Evolutionary conservation across 805 yeast genomes (phyloP).

Genomic region (Wickerhamiella australiensis): DNA sequence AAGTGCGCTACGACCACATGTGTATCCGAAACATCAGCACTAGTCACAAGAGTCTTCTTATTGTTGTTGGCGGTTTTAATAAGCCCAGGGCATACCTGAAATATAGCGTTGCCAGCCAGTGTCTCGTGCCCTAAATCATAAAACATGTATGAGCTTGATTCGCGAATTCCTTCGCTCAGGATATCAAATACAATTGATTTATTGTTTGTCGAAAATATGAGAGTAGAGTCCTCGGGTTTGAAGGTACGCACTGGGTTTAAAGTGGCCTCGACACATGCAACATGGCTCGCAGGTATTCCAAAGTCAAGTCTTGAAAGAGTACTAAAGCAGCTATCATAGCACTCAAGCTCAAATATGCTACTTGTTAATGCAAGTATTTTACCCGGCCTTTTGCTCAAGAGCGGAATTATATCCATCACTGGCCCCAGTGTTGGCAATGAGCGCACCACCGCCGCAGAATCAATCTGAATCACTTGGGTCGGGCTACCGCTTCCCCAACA

Average conservation of each 20-base stretch:
- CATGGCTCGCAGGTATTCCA: neutral
- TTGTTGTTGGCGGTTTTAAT: neutral
- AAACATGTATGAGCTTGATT: neutral
- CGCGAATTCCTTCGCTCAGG: neutral
- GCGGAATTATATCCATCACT: neutral
- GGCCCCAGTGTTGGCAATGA: slow-evolving; percentile 1
- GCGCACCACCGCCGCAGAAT: neutral
- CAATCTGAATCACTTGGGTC: neutral
- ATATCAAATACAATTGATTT: neutral
- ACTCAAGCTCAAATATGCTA: slow-evolving; percentile 1
- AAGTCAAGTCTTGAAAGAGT: slow-evolving; percentile 3
- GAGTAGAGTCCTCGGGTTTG: neutral
- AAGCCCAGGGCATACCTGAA: neutral
- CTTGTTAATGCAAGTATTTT: neutral
- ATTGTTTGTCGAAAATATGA: neutral
- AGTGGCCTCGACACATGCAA: neutral
- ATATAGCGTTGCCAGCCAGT: neutral
- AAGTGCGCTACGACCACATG: neutral
- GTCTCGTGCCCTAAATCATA: slow-evolving; percentile 1
- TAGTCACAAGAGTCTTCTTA: too few relatives aligned
- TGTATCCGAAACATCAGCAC: neutral
- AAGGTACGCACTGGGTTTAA: neutral
- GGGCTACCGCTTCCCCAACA: neutral
- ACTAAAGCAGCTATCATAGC: slow-evolving; percentile 4
- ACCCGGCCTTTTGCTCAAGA: neutral